Evolutionary conservation across 805 yeast species (phyloP), one percentile per base, ranked within the genome.

Genomic region (Suhomyces canberraensis): DNA sequence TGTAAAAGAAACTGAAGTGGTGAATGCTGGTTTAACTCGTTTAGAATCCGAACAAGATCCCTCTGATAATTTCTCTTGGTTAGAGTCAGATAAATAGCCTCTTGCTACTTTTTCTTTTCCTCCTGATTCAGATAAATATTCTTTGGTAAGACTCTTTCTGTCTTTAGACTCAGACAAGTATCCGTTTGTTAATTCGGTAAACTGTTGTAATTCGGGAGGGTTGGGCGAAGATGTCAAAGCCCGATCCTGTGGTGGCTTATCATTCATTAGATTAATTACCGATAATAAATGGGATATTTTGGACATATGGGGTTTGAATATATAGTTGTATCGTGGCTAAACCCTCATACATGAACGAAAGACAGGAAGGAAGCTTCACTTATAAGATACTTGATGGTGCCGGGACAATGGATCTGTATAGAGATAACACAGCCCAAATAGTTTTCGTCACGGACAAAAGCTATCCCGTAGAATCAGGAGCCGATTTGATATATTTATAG

Each of bases 201-300:
- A n/a, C n/a, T n/a, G n/a, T n/a, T n/a, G n/a, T n/a, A n/a, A n/a
- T n/a, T n/a, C n/a, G n/a, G n/a, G n/a, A n/a, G n/a, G n/a, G n/a
- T n/a, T 32, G 17, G 35, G 29, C 16, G 27, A 14, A 24, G 37
- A 28, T 21, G 51, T 40, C 47, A 36, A 41, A n/a, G 46, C 55
- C 51, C 43, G 44, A 28, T 50, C 52, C 33, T 47, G 49, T 44
- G 56, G 46, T 36, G 40, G 54, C 36, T 52, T 58, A 39, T 56
- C 55, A 52, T 56, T 60, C 67, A 61, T 61, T 44, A 60, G 66
- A 43, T 50, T 58, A 16, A 55, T 41, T 47, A 60, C 42, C 37
- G 66, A 60, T 47, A 60, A 47, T 66, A 61, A 42, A 48, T 54
- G 60, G 65, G 42, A 33, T 27, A 36, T 26, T 17, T 32, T 31